phyloP scores from a whole-genome alignment of 768 basidiomycete species.

The Pleurotus sapidus region DNA sequence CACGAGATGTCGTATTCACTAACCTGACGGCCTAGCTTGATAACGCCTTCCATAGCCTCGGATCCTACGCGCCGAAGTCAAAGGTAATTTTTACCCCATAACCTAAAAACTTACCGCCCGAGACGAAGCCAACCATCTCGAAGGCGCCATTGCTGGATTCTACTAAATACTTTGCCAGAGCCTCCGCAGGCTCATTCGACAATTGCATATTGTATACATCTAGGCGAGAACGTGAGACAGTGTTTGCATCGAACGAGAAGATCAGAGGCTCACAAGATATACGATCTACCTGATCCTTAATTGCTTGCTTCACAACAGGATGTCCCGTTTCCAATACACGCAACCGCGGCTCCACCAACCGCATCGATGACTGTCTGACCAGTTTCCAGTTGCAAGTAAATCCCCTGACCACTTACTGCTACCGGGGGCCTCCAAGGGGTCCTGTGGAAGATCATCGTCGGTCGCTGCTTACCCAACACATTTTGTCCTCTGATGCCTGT shows the following conservation, averaged over 20 bases:
- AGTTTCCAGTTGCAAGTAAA: constrained; percentile 69
- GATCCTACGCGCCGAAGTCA: constrained; percentile 48
- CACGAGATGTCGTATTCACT: constrained; percentile 9
- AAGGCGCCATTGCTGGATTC: constrained; percentile 74
- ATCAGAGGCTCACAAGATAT: constrained; percentile 57
- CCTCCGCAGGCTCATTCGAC: constrained; percentile 78
- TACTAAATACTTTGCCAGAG: constrained; percentile 65
- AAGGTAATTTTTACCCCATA: background rate
- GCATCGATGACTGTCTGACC: constrained; percentile 73
- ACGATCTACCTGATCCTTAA: constrained; percentile 79
- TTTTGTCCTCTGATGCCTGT: background rate
- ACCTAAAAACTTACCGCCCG: constrained; percentile 55
- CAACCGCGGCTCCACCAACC: constrained; percentile 83
- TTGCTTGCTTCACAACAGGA: constrained; percentile 65
- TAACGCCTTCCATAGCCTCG: constrained; percentile 86
- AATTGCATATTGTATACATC: constrained; percentile 89
- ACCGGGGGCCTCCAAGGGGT: constrained; percentile 75
- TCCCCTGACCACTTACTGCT: constrained; percentile 62
- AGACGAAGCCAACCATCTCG: constrained; percentile 64
- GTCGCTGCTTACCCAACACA: background rate
- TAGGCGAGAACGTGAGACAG: constrained; percentile 20
- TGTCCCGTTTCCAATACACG: constrained; percentile 75
- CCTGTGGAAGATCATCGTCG: constrained; percentile 53
- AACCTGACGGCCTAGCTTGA: constrained; percentile 81
- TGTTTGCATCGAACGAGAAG: constrained; percentile 1